Evolutionary conservation across 441 rosid species (phyloP).

Genomic region (Raphanus hybrid): DNA sequence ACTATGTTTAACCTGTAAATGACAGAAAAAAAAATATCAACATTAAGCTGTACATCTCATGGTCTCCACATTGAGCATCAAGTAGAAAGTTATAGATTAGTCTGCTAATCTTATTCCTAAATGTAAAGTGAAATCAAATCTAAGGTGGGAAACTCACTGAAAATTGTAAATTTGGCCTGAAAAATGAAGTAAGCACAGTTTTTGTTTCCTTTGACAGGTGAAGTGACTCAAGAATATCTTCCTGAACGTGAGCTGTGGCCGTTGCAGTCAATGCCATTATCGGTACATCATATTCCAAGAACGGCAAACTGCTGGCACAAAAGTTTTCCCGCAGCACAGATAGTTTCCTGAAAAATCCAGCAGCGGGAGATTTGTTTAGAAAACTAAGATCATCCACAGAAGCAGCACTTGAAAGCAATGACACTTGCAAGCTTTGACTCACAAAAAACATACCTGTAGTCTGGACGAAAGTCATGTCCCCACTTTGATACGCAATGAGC

Average conservation of each 20-base stretch:
- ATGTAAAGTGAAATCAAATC: constrained; percentile 4
- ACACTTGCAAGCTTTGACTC: background rate
- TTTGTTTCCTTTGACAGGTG: constrained; percentile 72
- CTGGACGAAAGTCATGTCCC: constrained; percentile 97
- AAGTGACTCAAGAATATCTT: constrained; percentile 75
- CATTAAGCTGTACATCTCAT: background rate
- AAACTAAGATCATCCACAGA: constrained; percentile 1
- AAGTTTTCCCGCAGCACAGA: constrained; percentile 73
- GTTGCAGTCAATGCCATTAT: constrained; percentile 97
- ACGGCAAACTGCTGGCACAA: constrained; percentile 55
- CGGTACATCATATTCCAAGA: constrained; percentile 70
- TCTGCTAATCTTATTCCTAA: constrained; percentile 3
- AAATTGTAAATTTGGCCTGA: constrained; percentile 78
- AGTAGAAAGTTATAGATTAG: background rate
- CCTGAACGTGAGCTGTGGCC: constrained; percentile 75
- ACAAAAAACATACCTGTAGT: constrained; percentile 58
- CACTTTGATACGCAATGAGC: constrained; percentile 95
- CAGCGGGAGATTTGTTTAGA: background rate
- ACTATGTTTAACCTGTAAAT: constrained; percentile 80
- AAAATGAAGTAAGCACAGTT: constrained; percentile 80
- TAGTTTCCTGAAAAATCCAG: constrained; percentile 57
- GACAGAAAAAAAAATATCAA: constrained; percentile 29
- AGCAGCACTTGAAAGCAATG: background rate
- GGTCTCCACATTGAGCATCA: constrained; percentile 2
- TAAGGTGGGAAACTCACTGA: constrained; percentile 50